These are phyloP conservation scores for Entonaema liquescens DNA, from an alignment of 495 filamentous ascomycete species.

Conservation along the genomic window DNA sequence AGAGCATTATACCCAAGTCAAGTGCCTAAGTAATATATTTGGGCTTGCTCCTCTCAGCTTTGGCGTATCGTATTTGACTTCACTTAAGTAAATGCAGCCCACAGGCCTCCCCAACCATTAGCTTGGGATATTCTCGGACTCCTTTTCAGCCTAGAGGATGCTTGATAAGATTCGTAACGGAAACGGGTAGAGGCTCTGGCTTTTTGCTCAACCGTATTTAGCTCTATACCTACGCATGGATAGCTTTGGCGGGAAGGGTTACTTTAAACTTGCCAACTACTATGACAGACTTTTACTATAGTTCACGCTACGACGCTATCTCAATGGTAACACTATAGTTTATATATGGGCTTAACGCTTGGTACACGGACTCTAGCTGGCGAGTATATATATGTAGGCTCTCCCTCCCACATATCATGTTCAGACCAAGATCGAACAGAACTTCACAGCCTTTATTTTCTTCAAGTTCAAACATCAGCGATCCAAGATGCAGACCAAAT, in stretches of 20 bases:
- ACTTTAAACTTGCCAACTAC: neutral
- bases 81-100: neutral
- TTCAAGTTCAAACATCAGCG: neutral
- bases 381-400: neutral
- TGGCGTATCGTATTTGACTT: neutral
- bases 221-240: neutral
- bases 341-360: no score
- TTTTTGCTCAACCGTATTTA: neutral
- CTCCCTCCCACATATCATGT: neutral
- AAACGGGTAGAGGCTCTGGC: no score
- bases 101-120: neutral
- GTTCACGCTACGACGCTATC: no score
- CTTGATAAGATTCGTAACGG: no score
- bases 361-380: no score
- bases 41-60: no score
- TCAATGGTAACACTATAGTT: no score
- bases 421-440: neutral
- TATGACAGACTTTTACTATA: no score
- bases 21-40: no score
- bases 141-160: neutral
- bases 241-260: neutral
- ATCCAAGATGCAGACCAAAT: neutral
- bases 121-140: neutral
- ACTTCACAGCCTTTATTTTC: neutral
- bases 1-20: no score